Evolutionary conservation across 192 early-diverging fungal species (phyloP), one percentile per base, ranked within the genome.

Genomic region (Linderina pennispora): DNA sequence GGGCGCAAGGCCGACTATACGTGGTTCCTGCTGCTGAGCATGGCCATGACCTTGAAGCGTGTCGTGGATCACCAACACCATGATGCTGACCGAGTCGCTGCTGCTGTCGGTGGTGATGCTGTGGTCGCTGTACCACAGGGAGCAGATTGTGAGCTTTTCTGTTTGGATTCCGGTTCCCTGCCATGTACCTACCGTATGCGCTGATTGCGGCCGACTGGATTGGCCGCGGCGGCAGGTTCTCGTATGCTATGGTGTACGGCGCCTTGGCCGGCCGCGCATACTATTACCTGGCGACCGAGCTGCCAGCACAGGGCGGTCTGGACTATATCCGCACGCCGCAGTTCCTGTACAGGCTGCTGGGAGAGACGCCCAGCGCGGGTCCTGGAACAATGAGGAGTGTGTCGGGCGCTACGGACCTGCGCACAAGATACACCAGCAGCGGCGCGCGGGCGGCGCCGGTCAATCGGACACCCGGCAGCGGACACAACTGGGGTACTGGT

Each of bases 1-100:
- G 77, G 82, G 5, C 62, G 84, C 16, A 75, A 80, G 18, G 89
- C 86, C 3, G 92, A 96, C 61, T 91, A 86, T 53, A 76, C 81
- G 10, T 91, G 79, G 58, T 91, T 89, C 26, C 28, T 89, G 16
- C 18, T 84, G 18, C 81, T 91, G 40, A 67, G 69, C 44, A 55
- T 55, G 50, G 31, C 41, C 8, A 11, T 22, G 1, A 58, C 56
- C 45, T 22, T n/a, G 39, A 9, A 17, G 40, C 5, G 28, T 60
- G 9, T 44, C 70, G 16, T 67, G 53, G 47, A 31, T 72, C 20
- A 65, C 68, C 2, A 4, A 3, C 13, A 58, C 58, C 10, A 25
- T 40, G 7, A 34, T 48, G 22, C 48, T 86, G 11, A 58, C 57
- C 38, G 65, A 79, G 13, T 69, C 66, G 4, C 53, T 92, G 14